Percentiles rank a stretch among this genome's conserved stretches.
These are phyloP conservation scores for Sherardia arvensis DNA, from an alignment of 257 asterid species.

Conservation along the genomic window DNA sequence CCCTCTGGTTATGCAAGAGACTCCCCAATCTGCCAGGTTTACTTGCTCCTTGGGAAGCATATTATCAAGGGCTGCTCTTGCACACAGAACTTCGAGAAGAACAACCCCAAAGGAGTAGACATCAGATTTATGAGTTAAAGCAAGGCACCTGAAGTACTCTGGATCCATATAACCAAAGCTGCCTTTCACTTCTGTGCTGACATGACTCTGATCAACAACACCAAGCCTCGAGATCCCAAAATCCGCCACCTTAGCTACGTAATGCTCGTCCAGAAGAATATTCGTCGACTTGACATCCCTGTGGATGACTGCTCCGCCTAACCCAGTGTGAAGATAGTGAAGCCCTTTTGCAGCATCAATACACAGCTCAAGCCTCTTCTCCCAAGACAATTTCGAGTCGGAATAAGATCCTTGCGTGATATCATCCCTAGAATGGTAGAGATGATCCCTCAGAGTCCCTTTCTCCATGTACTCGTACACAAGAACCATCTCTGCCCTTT, in stretches of 20 bases:
- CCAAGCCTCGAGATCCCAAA: slow-evolving; percentile 9
- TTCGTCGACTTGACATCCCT: slow-evolving; percentile 61
- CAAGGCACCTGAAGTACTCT: slow-evolving; percentile 28
- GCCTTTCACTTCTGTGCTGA: slow-evolving; percentile 34
- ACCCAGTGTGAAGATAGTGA: slow-evolving; percentile 47
- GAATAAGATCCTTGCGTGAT: not conserved
- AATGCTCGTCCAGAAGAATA: slow-evolving; percentile 45
- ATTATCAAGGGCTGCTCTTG: slow-evolving; percentile 34
- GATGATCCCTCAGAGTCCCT: slow-evolving; percentile 52
- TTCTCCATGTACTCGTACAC: slow-evolving; percentile 62
- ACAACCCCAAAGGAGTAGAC: slow-evolving; percentile 67
- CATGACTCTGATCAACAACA: slow-evolving; percentile 3
- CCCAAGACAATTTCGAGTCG: slow-evolving; percentile 29
- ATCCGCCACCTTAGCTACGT: slow-evolving; percentile 44
- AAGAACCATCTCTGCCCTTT: slow-evolving; percentile 45
- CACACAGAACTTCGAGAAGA: slow-evolving; percentile 56
- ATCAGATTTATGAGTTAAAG: slow-evolving; percentile 46
- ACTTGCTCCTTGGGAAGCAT: slow-evolving; percentile 29
- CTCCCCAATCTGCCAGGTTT: slow-evolving; percentile 57
- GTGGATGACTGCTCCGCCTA: slow-evolving; percentile 37
- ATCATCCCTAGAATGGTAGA: slow-evolving; percentile 20
- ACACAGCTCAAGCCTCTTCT: slow-evolving; percentile 39
- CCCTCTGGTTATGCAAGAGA: slow-evolving; percentile 30
- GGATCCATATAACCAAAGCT: slow-evolving; percentile 65
- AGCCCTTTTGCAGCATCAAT: slow-evolving; percentile 52